Conservation (phyloP, 2,329 filamentous ascomycete species). For the Mycosphaerelloides madeirae region DNA sequence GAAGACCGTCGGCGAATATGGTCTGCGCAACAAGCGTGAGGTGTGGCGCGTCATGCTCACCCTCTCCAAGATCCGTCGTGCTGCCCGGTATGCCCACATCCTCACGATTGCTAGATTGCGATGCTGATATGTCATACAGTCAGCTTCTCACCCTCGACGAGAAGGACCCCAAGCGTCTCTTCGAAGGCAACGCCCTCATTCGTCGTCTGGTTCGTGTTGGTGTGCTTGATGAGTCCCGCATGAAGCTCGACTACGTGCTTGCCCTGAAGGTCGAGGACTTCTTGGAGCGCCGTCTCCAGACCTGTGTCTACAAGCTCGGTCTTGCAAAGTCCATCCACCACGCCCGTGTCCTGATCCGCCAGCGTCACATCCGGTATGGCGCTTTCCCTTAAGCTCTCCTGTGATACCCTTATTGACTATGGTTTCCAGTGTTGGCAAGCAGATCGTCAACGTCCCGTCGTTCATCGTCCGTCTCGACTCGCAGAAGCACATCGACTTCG, state of each 20-base stretch:
- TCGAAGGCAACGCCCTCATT: conserved; percentile 99
- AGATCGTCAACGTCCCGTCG: conserved; percentile 99
- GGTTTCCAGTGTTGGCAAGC: conserved; percentile 79
- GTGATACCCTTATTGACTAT: conserved; percentile 18
- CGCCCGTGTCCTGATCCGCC: conserved; percentile 98
- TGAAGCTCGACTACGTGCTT: conserved; percentile 99
- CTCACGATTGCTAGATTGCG: conserved; percentile 6
- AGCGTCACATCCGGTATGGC: conserved; percentile 85
- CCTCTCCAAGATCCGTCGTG: conserved; percentile 99
- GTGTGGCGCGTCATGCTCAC: conserved; percentile 99
- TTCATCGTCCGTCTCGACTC: conserved; percentile 99
- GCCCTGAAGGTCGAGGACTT: conserved; percentile 99
- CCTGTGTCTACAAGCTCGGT: conserved; percentile 99
- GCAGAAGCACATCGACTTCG: conserved; percentile 99
- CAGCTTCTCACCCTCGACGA: conserved; percentile 99
- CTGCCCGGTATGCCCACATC: conserved; percentile 75
- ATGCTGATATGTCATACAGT: conserved; percentile 51
- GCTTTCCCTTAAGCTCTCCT: neutral
- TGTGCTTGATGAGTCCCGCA: conserved; percentile 99
- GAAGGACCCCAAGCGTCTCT: conserved; percentile 99
- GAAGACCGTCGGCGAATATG: conserved; percentile 99
- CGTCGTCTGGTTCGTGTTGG: conserved; percentile 98
- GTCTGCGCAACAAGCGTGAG: conserved; percentile 99
- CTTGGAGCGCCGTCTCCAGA: conserved; percentile 99
- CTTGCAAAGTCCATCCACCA: conserved; percentile 99